A percentile compares a stretch with the other conserved stretches of the same genome.
Conservation (phyloP, 2,329 filamentous ascomycete species). For the Graphilbum fragrans region DNA sequence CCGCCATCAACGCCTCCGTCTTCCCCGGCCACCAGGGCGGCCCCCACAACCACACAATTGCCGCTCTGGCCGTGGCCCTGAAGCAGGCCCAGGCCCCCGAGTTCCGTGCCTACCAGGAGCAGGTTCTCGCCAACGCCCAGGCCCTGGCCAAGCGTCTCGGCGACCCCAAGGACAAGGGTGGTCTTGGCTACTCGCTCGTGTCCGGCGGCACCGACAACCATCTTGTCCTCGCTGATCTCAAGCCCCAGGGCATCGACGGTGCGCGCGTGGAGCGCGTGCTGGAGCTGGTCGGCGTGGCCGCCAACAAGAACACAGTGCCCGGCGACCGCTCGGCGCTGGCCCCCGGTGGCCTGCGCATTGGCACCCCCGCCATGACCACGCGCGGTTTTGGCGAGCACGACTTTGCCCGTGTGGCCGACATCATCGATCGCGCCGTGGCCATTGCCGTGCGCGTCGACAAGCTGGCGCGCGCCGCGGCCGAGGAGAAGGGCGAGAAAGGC, state of each 20-base stretch:
- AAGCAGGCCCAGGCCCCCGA: slow-evolving; percentile 85
- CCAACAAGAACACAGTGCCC: slow-evolving; percentile 98
- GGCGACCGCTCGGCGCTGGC: slow-evolving; percentile 89
- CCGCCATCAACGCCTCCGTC: slow-evolving; percentile 88
- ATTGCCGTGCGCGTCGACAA: slow-evolving; percentile 69
- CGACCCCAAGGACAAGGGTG: slow-evolving; percentile 59
- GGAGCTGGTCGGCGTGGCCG: slow-evolving; percentile 88
- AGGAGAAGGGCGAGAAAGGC: slow-evolving; percentile 54
- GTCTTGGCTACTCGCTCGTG: slow-evolving; percentile 78
- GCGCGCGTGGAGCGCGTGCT: slow-evolving; percentile 81
- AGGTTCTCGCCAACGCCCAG: slow-evolving; percentile 84
- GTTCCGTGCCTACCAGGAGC: slow-evolving; percentile 85
- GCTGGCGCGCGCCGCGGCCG: slow-evolving; percentile 55
- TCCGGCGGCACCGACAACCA: slow-evolving; percentile 96
- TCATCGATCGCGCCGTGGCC: slow-evolving; percentile 71
- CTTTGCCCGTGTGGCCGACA: slow-evolving; percentile 75
- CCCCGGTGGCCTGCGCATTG: slow-evolving; percentile 86
- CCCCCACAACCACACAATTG: slow-evolving; percentile 98
- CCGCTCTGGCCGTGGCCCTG: slow-evolving; percentile 82
- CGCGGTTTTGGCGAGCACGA: slow-evolving; percentile 83
- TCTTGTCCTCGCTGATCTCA: slow-evolving; percentile 84
- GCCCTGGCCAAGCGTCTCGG: slow-evolving; percentile 62
- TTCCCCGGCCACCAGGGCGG: slow-evolving; percentile 98
- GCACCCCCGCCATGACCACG: slow-evolving; percentile 95
- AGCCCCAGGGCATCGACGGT: slow-evolving; percentile 78